Evolutionary conservation across 163 green algal genomes (phyloP).

Genomic region (Chloroidium sp.): DNA sequence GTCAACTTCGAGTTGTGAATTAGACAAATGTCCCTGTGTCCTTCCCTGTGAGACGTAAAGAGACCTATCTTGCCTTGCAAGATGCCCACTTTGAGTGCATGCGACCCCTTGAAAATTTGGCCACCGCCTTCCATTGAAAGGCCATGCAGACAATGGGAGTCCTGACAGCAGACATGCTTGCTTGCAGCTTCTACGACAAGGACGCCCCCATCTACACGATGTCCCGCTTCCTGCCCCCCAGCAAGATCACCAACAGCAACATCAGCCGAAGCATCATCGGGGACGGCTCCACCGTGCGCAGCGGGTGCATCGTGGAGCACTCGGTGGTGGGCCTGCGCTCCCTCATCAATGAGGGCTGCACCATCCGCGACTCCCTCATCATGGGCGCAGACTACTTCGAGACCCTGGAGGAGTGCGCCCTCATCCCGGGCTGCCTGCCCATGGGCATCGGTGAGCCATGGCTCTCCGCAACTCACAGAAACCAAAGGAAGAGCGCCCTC

Average conservation of each 20-base stretch:
- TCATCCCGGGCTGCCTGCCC: constrained; percentile 69
- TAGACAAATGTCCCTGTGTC: neutral
- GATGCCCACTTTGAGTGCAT: no score
- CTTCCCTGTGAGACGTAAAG: neutral
- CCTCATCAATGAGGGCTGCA: constrained; percentile 64
- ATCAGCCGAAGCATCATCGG: constrained; percentile 65
- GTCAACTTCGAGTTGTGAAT: neutral
- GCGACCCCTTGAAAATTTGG: no score
- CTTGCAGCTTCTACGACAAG: constrained; percentile 91
- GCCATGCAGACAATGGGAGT: no score
- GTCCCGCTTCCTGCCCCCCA: constrained; percentile 92
- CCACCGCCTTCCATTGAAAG: no score
- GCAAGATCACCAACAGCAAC: constrained; percentile 64
- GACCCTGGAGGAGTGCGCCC: constrained; percentile 70
- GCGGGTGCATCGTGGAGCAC: constrained; percentile 56
- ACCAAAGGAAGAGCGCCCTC: no score
- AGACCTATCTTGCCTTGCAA: neutral
- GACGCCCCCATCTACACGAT: constrained; percentile 98
- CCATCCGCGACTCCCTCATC: constrained; percentile 28
- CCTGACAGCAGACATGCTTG: constrained; percentile 2
- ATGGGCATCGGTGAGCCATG: constrained; percentile 48
- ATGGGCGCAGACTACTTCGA: constrained; percentile 97
- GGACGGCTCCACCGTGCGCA: constrained; percentile 64
- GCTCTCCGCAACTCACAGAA: constrained; percentile 23
- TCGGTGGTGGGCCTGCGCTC: constrained; percentile 89